phyloP scores from a whole-genome alignment of 2,329 filamentous ascomycete species.

The Magnaporthales sp. region DNA sequence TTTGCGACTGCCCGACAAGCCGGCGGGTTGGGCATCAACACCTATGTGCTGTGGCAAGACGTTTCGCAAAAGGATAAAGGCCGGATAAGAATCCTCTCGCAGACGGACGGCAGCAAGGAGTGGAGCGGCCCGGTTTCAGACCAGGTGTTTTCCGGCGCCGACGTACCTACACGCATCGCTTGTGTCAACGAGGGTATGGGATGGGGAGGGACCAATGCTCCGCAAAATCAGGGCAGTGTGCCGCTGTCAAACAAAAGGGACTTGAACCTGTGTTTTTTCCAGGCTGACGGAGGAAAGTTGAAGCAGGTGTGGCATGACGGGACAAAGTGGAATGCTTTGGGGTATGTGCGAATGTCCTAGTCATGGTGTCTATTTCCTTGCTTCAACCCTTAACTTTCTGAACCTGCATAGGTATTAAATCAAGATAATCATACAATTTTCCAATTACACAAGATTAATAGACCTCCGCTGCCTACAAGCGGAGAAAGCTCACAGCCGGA shows the following conservation, averaged over 20 bases:
- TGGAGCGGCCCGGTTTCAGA: constrained; percentile 2
- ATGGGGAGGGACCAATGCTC: too few relatives aligned
- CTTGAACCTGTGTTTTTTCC: constrained; percentile 10
- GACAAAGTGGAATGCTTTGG: constrained; percentile 6
- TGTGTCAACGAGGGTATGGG: constrained; percentile 9
- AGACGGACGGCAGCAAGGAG: background rate
- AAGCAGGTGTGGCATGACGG: constrained; percentile 10
- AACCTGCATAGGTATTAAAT: too few relatives aligned
- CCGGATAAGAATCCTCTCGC: background rate
- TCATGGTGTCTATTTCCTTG: too few relatives aligned
- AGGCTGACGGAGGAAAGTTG: constrained; percentile 2
- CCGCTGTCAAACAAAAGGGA: constrained; percentile 7
- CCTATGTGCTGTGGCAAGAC: constrained; percentile 16
- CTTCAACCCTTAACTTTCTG: too few relatives aligned
- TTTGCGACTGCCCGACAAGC: constrained; percentile 10
- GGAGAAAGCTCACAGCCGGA: too few relatives aligned
- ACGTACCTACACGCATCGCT: constrained; percentile 8
- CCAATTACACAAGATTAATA: too few relatives aligned
- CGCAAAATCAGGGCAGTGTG: background rate
- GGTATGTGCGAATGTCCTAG: constrained; percentile 5
- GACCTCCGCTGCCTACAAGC: too few relatives aligned
- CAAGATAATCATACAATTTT: too few relatives aligned
- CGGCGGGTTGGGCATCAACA: constrained; percentile 10
- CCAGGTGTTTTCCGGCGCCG: constrained; percentile 8
- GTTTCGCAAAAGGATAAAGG: constrained; percentile 4